Conservation (phyloP, 768 basidiomycete genomes). For the Serendipita sp. region DNA sequence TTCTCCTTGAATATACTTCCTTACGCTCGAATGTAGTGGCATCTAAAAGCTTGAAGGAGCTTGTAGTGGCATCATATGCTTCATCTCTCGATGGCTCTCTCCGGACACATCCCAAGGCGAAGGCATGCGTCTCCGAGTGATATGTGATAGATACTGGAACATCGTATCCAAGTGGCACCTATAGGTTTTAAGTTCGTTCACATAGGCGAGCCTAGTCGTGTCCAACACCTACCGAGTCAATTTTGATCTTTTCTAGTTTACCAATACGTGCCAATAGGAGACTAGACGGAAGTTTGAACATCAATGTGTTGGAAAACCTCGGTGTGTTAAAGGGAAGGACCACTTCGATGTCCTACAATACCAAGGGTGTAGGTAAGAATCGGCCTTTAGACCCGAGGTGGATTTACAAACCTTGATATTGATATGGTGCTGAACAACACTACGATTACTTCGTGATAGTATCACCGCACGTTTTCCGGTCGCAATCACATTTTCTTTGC, state of each 20-base stretch:
- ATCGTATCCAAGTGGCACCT: constrained; percentile 60
- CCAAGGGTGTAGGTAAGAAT: neutral
- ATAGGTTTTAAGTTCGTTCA: neutral
- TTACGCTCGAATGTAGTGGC: constrained; percentile 46
- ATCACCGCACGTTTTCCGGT: constrained; percentile 54
- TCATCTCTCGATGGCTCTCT: constrained; percentile 39
- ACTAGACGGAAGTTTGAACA: constrained; percentile 37
- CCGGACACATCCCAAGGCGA: constrained; percentile 51
- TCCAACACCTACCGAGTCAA: constrained; percentile 45
- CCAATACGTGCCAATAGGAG: constrained; percentile 51
- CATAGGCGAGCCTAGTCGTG: neutral
- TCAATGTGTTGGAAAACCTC: constrained; percentile 35
- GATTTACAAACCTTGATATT: constrained; percentile 40
- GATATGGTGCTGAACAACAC: constrained; percentile 38
- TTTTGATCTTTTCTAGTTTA: constrained; percentile 63
- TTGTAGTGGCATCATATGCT: constrained; percentile 28
- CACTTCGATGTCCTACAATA: constrained; percentile 35
- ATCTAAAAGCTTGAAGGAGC: constrained; percentile 52
- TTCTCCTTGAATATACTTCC: constrained; percentile 15
- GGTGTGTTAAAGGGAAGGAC: constrained; percentile 34
- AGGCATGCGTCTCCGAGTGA: constrained; percentile 34
- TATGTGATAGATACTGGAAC: constrained; percentile 55
- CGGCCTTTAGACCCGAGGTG: no score
- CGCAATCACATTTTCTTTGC: constrained; percentile 45
- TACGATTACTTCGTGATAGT: constrained; percentile 48